These are phyloP conservation scores for Gossypium schwendimanii DNA, from an alignment of 441 rosid species.

Conservation along the genomic window DNA sequence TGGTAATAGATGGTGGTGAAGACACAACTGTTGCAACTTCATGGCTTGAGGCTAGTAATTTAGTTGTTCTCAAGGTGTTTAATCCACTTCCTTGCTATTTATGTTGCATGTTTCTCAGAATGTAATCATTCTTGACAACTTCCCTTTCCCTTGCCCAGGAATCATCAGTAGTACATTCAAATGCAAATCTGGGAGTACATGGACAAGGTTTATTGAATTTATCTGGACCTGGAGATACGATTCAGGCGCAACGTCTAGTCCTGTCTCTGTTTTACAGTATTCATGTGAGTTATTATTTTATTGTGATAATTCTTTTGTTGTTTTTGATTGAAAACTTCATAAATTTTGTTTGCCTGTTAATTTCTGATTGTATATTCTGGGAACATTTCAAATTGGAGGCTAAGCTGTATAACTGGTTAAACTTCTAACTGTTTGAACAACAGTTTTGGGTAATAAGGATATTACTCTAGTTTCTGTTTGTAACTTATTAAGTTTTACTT, in stretches of 20 bases:
- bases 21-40: slow-evolving; percentile 83
- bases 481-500: neutral
- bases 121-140: neutral
- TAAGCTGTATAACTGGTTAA: neutral
- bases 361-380: neutral
- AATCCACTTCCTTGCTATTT: slow-evolving; percentile 2
- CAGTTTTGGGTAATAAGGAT: neutral
- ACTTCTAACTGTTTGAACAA: neutral
- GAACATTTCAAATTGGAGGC: neutral
- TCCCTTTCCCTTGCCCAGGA: slow-evolving; percentile 44
- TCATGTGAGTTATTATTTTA: slow-evolving; percentile 54
- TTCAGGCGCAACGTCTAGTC: slow-evolving; percentile 94
- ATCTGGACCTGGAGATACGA: slow-evolving; percentile 87
- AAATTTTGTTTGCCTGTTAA: neutral
- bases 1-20: slow-evolving; percentile 85
- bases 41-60: slow-evolving; percentile 88
- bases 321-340: slow-evolving; percentile 20
- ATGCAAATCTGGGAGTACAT: slow-evolving; percentile 91
- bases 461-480: neutral
- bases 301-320: neutral
- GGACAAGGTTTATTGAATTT: slow-evolving; percentile 95
- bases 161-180: slow-evolving; percentile 86
- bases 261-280: slow-evolving; percentile 81
- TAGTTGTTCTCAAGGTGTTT: slow-evolving; percentile 87
- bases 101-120: slow-evolving; percentile 13